Base-by-base conservation (phyloP, 257 asterid species). In the Verbascum thapsus region DNA sequence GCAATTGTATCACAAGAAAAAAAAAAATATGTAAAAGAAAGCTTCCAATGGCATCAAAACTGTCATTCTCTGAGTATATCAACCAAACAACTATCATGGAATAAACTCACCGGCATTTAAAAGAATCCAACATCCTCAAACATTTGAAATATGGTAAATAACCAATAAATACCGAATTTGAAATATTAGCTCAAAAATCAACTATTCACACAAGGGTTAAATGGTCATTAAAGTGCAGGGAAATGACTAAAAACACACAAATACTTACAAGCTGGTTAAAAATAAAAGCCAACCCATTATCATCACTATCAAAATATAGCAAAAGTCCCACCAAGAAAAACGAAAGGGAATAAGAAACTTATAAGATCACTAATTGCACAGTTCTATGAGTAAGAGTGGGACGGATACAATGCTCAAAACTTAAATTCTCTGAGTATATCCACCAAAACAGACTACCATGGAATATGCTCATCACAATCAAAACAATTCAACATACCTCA, bases 391-490 rank as follows among this genome's bases (percentile, higher is more conserved):
- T n/a, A n/a, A n/a, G n/a, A n/a, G n/a, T n/a, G n/a, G n/a, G n/a
- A n/a, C n/a, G n/a, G n/a, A n/a, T n/a, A n/a, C n/a, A n/a, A n/a
- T n/a, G n/a, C n/a, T n/a, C n/a, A 35, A 43, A 43, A n/a, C 16
- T 3, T 9, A 16, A 58, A 32, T 19, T 40, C 38, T 51, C 41
- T 12, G 22, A 37, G 41, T 26, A 40, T 43, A 30, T 19, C 35
- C 42, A 51, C 48, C 12, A 62, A 63, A 49, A n/a, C 11, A 20
- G n/a, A 47, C 2, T 8, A 20, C 19, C 47, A 20, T 11, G 6
- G 37, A 53, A 10, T 13, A 59, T 53, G 45, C 42, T 16, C 10
- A 26, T 58, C 19, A 65, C 69, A 38, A 38, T 66, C 10, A 52
- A 65, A 57, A 71, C 26, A 16, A 44, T 3, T 11, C 18, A 23